Evolutionary conservation across 2,329 filamentous ascomycete genomes (phyloP).

Genomic region (Lithohypha guttulata): DNA sequence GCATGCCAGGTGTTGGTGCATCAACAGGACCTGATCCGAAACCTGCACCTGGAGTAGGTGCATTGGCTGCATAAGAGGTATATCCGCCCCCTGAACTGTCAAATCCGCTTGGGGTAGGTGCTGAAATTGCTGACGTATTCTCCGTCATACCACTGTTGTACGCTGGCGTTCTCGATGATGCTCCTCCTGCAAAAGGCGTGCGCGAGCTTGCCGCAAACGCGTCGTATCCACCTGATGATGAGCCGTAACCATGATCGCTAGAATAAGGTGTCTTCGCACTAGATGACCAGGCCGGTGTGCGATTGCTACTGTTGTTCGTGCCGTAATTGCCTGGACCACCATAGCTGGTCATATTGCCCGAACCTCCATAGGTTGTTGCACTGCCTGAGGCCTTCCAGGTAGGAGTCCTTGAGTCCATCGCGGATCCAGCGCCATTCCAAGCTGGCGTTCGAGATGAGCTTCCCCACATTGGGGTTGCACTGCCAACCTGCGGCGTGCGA

Average conservation of each 20-base stretch:
- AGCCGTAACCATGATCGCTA: conserved; percentile 40
- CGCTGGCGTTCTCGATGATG: conserved; percentile 42
- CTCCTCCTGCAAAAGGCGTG: conserved; percentile 61
- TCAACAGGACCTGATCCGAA: conserved; percentile 28
- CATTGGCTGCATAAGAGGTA: conserved; percentile 36
- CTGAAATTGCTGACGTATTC: conserved; percentile 36
- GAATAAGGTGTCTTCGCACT: conserved; percentile 58
- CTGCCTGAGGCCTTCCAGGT: conserved; percentile 47
- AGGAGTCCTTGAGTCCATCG: conserved; percentile 32
- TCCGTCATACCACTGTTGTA: conserved; percentile 23
- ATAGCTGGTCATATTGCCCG: conserved; percentile 65
- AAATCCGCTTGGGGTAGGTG: conserved; percentile 59
- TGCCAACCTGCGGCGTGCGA: conserved; percentile 56
- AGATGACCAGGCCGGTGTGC: conserved; percentile 52
- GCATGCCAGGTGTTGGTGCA: conserved; percentile 40
- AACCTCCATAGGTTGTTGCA: conserved; percentile 44
- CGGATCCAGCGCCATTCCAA: conserved; percentile 14
- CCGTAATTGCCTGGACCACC: conserved; percentile 42
- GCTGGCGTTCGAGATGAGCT: conserved; percentile 41
- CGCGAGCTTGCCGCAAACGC: conserved; percentile 60
- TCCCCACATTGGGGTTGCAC: conserved; percentile 43
- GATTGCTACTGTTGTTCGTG: conserved; percentile 50
- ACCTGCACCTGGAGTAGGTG: conserved; percentile 33
- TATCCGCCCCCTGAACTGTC: conserved; percentile 38
- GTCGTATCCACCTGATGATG: conserved; percentile 57